A percentile compares a stretch with the other conserved stretches of the same genome.
Evolutionary conservation across 2,329 filamentous ascomycete species (phyloP).

Genomic region (Ophiostoma quercus): DNA sequence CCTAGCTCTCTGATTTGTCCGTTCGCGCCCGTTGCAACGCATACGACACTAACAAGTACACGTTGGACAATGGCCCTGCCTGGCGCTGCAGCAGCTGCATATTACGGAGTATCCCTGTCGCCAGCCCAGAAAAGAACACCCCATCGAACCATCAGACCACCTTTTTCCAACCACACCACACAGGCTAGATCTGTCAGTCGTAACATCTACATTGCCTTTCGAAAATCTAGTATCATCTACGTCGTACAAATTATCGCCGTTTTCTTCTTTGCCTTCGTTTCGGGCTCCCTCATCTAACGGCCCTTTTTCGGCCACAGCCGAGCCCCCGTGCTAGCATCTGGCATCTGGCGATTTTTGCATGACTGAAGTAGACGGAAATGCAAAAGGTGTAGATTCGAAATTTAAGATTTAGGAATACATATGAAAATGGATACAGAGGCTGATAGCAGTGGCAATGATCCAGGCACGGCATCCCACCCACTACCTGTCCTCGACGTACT

Average conservation of each 20-base stretch:
- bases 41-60: background rate
- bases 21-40: background rate
- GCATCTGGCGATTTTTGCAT: background rate
- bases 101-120: background rate
- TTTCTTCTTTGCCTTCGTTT: background rate
- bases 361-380: background rate
- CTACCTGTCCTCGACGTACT: background rate
- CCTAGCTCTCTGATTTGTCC: background rate
- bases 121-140: constrained; percentile 10
- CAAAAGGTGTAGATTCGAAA: background rate
- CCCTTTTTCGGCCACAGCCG: constrained; percentile 20
- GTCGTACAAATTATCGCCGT: background rate
- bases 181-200: constrained; percentile 9
- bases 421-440: constrained; percentile 5
- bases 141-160: constrained; percentile 26
- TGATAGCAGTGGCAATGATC: background rate
- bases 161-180: constrained; percentile 23
- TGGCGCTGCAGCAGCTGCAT: background rate
- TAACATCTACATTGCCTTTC: background rate
- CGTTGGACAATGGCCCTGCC: background rate
- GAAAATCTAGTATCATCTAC: background rate
- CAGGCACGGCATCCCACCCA: constrained; percentile 7
- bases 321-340: background rate
- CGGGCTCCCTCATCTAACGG: constrained; percentile 15
- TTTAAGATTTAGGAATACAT: background rate